Evolutionary conservation across 208 protist genomes (phyloP), one percentile per base, ranked within the genome.

Genomic region (Leishmania major): DNA sequence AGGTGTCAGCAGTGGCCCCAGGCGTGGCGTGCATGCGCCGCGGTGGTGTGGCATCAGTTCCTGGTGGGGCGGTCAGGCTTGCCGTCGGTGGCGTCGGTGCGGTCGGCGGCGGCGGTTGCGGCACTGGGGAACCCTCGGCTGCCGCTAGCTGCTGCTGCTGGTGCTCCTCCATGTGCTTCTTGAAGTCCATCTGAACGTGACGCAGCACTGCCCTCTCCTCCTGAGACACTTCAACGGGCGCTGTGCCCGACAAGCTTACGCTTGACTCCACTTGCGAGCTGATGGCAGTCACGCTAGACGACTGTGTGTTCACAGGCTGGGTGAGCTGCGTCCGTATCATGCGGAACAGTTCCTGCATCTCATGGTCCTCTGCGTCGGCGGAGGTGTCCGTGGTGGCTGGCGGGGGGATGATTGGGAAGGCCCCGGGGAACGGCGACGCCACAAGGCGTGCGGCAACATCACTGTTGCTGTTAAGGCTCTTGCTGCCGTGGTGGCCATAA

Each of bases 221-320:
- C 53, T 89, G 81, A n/a, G 85, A 90, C 45, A 95, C 87, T 22
- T 88, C 89, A 19, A 95, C 91, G 51, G 82, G 80, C 17, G 88
- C 73, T 22, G 84, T 4, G 1, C 28, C 40, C 3, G 76, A 22
- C 49, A 45, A 45, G 0, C 25, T 43, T 13, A 3, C 25, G 25
- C 37, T 57, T 40, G 47, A 6, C 67, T 67, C 66, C 51, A 37
- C 47, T 40, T 37, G 45, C 67, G 57, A 51, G 47, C 2, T 43
- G 31, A 40, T 40, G 28, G 72, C 37, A 45, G 22, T 43, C 57
- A 72, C 49, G 28, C 59, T 71, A 4, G 62, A 40, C 8, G 22
- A 47, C 19, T 47, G 53, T 7, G 37, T 43, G 55, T 22, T 78
- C 15, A 49, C 49, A 22, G 64, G 74, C 60, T 83, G 79, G 8